Base-by-base conservation (phyloP, 345 rosid genomes). In the Linum trigynum region DNA sequence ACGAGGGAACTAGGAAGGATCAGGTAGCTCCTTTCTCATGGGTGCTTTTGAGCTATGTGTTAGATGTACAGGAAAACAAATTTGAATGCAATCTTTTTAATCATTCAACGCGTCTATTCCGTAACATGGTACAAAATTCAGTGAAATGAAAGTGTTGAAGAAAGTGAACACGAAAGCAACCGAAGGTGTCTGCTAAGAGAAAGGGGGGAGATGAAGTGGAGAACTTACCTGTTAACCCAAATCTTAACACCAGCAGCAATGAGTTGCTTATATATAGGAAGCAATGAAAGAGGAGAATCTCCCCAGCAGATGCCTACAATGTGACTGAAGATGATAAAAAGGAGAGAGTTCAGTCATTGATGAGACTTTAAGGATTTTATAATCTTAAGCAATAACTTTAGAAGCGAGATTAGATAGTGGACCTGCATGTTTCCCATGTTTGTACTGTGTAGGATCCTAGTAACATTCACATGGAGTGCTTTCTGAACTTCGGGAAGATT, bases 401-500 rank as follows among this genome's bases (percentile, higher is more conserved):
- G 36, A 12, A 63, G 51, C 23, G n/a, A 67, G 62, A 4, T 32
- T 17, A 38, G 2, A 40, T 10, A 48, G 55, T 17, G 57, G 62
- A 85, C 99, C 99, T 91, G 99, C 96, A 94, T 2, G 87, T 65
- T 72, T 79, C 70, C 99, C 99, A 94, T 55, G 82, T 23, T 23
- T 23, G 32, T 23, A 23, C 32, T 79, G 72, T 94, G 90, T 38
- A 81, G 68, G 57, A 94, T 73, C 59, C 84, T 68, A 0, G 97
- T 94, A 67, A 79, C 76, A 79, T 94, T 94, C 57, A 96, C 99
- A 76, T 94, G 99, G 72, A 94, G 75, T 56, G 96, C 99, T 72
- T 78, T 83, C 84, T 94, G 99, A 67, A 90, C 99, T 75, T 91
- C 88, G 0, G 83, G 97, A 56, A 11, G 81, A 78, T 94, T 94